Evolutionary conservation across 805 yeast genomes (phyloP).

Genomic region (Lipomyces starkeyi): DNA sequence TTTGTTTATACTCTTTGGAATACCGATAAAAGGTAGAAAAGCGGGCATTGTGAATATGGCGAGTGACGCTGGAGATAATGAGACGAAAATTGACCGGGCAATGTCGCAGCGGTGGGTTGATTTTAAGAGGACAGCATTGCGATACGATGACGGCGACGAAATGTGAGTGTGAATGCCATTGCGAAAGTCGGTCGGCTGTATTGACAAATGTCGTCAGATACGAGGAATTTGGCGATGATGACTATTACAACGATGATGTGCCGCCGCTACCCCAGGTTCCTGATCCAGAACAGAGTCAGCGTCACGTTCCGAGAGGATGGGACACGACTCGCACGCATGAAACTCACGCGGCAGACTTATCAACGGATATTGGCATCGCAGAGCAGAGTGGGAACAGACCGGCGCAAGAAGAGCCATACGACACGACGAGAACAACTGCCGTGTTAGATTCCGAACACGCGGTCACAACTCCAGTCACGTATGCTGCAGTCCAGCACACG

Average conservation of each 20-base stretch:
- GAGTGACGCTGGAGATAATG: not conserved
- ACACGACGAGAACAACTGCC: not conserved
- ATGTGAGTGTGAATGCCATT: not conserved
- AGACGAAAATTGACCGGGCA: not conserved
- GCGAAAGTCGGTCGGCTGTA: not conserved
- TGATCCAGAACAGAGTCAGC: not conserved
- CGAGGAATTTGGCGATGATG: conserved; percentile 1
- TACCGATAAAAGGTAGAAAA: not conserved
- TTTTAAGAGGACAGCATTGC: conserved; percentile 1
- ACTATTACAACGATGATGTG: not conserved
- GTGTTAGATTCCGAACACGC: conserved; percentile 4
- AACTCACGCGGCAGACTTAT: not conserved
- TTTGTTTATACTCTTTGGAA: not conserved
- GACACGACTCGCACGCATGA: not conserved
- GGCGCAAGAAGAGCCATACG: not conserved
- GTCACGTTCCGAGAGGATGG: conserved; percentile 13
- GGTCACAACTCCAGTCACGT: not conserved
- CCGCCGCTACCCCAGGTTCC: not conserved
- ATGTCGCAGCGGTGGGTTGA: conserved; percentile 3
- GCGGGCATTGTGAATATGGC: not conserved
- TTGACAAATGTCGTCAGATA: not conserved
- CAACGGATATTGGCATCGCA: not conserved
- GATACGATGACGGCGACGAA: not conserved
- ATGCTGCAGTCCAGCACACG: not conserved
- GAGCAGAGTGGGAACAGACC: not conserved